These are phyloP conservation scores for Exophiala sp. DNA, from an alignment of 2,329 filamentous ascomycete genomes.

Conservation along the genomic window DNA sequence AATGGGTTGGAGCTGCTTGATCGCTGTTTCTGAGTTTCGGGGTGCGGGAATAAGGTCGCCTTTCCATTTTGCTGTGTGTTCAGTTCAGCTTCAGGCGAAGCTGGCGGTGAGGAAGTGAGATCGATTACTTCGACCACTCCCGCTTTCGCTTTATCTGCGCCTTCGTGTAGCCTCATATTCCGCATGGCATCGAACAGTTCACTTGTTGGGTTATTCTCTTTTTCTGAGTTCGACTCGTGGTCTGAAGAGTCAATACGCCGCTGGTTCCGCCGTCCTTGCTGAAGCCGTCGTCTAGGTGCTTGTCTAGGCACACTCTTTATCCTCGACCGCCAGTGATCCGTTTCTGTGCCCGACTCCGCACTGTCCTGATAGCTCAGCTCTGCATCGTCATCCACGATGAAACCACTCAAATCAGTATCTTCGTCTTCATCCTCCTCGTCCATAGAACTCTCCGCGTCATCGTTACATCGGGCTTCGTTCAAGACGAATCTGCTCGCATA, in stretches of 20 bases:
- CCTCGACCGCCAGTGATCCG: constrained; percentile 4
- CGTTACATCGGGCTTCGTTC: constrained; percentile 26
- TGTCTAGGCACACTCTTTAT: background rate
- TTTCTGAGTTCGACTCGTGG: constrained; percentile 28
- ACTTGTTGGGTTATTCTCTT: constrained; percentile 15
- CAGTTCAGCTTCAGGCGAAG: constrained; percentile 2
- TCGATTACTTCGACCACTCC: constrained; percentile 25
- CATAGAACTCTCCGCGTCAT: constrained; percentile 25
- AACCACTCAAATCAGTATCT: constrained; percentile 30
- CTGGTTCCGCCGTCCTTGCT: constrained; percentile 14
- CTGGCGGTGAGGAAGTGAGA: constrained; percentile 21
- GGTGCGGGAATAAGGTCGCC: constrained; percentile 2
- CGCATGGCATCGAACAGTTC: constrained; percentile 29
- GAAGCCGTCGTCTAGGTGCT: constrained; percentile 16
- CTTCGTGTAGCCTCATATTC: constrained; percentile 37
- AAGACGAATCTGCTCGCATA: constrained; percentile 24
- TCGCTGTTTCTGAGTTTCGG: background rate
- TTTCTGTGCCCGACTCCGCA: constrained; percentile 15
- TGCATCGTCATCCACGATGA: constrained; percentile 30
- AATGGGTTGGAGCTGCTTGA: constrained; percentile 6
- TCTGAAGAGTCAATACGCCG: constrained; percentile 9
- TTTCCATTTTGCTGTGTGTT: background rate
- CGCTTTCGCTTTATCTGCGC: constrained; percentile 9
- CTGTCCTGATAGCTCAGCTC: constrained; percentile 27
- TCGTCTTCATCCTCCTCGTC: constrained; percentile 28